A percentile compares a stretch with the other conserved stretches of the same genome.
phyloP scores from a whole-genome alignment of 2,329 filamentous ascomycete genomes.

The Colletotrichum lindemuthianum region DNA sequence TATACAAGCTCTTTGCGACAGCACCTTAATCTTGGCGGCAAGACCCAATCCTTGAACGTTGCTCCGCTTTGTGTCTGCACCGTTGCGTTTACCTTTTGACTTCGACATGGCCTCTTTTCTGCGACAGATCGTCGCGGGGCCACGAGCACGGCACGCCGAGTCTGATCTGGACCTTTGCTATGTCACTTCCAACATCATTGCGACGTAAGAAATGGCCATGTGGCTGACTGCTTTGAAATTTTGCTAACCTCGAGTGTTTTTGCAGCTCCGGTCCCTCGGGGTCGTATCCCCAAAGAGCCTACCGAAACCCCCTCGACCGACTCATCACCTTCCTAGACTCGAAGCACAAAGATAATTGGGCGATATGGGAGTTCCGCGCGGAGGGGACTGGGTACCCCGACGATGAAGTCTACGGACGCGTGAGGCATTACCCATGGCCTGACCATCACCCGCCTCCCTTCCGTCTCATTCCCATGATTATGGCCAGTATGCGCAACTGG shows the following conservation, averaged over 20 bases:
- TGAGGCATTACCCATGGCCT: conserved; percentile 94
- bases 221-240: too few species aligned
- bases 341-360: conserved; percentile 86
- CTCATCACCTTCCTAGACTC: conserved; percentile 89
- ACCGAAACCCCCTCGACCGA: conserved; percentile 90
- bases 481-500: conserved; percentile 95
- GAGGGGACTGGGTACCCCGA: conserved; percentile 97
- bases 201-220: conserved; percentile 56
- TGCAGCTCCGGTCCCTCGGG: conserved; percentile 88
- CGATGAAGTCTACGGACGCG: conserved; percentile 82
- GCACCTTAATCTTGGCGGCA: conserved; percentile 6
- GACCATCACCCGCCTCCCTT: conserved; percentile 98
- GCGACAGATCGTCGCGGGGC: conserved; percentile 90
- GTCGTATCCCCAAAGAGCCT: conserved; percentile 89
- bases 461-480: conserved; percentile 84
- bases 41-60: conserved; percentile 6
- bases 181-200: conserved; percentile 82
- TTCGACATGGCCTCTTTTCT: conserved; percentile 76
- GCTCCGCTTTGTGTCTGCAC: conserved; percentile 21
- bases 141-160: conserved; percentile 84
- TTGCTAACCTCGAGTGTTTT: background rate
- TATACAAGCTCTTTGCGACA: conserved; percentile 28
- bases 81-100: background rate
- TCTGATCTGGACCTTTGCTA: conserved; percentile 95
- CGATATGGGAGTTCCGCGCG: conserved; percentile 97